These are phyloP conservation scores for Monosporascus cannonballus DNA, from an alignment of 2,329 filamentous ascomycete species.

Conservation along the genomic window DNA sequence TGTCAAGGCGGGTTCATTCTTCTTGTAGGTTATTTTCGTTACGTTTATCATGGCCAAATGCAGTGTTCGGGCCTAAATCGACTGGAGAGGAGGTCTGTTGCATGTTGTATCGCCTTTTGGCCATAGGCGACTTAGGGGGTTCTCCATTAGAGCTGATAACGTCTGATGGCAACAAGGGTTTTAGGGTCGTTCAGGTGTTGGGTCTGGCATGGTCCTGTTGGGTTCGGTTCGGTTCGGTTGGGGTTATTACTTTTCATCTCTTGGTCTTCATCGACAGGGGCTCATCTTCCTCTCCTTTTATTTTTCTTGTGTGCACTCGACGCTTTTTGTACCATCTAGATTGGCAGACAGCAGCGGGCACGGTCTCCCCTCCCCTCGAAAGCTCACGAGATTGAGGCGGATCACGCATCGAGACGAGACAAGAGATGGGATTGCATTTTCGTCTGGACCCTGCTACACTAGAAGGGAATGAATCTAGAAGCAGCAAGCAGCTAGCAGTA, in stretches of 20 bases:
- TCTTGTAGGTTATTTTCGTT: neutral
- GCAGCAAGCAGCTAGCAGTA: too few relatives aligned
- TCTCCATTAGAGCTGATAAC: neutral
- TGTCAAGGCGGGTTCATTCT: neutral
- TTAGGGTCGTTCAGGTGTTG: neutral
- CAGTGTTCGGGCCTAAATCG: neutral
- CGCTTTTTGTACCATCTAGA: neutral
- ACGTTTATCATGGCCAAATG: neutral
- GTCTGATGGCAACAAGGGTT: neutral
- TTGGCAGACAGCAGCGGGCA: neutral
- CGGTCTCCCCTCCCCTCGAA: neutral
- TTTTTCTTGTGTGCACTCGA: neutral
- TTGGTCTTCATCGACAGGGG: neutral
- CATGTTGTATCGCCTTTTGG: neutral
- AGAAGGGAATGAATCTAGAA: too few relatives aligned
- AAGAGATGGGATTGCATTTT: too few relatives aligned
- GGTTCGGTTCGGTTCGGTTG: neutral
- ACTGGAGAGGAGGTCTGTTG: neutral
- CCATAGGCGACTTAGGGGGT: neutral
- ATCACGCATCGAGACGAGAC: too few relatives aligned
- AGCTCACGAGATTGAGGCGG: neutral
- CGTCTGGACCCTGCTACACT: too few relatives aligned
- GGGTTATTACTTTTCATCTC: neutral
- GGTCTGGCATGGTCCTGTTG: neutral
- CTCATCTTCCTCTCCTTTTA: neutral